These are phyloP conservation scores for Taphrina communis DNA, from an alignment of 1,139 yeast species.

Conservation along the genomic window DNA sequence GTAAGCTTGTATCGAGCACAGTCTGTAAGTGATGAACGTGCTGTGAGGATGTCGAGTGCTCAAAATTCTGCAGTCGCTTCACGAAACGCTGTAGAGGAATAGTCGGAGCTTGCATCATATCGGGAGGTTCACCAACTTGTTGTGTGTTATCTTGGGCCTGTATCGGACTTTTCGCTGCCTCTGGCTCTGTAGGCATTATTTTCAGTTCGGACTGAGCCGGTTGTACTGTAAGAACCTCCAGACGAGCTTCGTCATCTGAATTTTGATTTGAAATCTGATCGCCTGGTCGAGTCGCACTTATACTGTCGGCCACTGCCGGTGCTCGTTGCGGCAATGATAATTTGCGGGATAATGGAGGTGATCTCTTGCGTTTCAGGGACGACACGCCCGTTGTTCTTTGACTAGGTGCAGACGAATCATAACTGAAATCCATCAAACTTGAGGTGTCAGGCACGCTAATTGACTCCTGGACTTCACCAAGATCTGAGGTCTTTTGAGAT, in stretches of 20 bases:
- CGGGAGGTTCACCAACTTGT: neutral
- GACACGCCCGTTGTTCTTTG: neutral
- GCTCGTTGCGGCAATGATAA: too few relatives aligned
- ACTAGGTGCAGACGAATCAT: neutral
- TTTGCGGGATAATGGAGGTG: neutral
- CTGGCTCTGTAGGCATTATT: neutral
- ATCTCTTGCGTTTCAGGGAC: slow-evolving; percentile 4
- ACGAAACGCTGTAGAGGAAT: slow-evolving; percentile 21
- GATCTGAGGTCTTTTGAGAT: neutral
- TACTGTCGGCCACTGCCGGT: too few relatives aligned
- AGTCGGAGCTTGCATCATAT: neutral
- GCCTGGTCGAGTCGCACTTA: too few relatives aligned
- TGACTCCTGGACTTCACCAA: neutral
- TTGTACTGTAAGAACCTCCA: too few relatives aligned
- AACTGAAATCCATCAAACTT: slow-evolving; percentile 5
- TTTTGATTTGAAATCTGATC: too few relatives aligned
- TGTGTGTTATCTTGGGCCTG: neutral
- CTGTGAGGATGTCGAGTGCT: slow-evolving; percentile 14
- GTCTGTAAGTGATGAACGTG: slow-evolving; percentile 8
- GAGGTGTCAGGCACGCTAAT: neutral
- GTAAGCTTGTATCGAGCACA: slow-evolving; percentile 1
- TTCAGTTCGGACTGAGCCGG: too few relatives aligned
- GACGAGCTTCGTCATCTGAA: too few relatives aligned
- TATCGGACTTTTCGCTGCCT: neutral
- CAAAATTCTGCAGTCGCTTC: slow-evolving; percentile 22